phyloP scores from a whole-genome alignment of 1,284 basidiomycete genomes.

The Ceratobasidium theobromae region DNA sequence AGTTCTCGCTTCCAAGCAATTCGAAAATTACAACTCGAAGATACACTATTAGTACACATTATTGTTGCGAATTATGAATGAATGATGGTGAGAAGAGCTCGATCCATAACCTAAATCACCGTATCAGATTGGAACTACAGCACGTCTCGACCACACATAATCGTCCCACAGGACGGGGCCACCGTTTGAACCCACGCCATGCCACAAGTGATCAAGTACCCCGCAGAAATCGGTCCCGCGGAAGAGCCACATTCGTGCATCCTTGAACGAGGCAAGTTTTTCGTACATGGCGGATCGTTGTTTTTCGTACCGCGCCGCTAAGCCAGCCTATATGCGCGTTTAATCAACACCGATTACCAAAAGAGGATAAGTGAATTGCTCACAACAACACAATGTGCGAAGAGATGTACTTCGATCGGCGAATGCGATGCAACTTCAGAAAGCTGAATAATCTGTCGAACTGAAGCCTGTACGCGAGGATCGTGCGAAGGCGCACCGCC shows the following conservation, averaged over 20 bases:
- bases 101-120: not conserved
- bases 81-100: too few relatives aligned
- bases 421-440: not conserved
- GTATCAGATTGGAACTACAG: not conserved
- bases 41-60: too few relatives aligned
- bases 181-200: not conserved
- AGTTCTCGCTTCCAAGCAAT: too few relatives aligned
- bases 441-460: constrained; percentile 3
- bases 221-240: not conserved
- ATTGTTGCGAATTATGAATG: too few relatives aligned
- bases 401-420: not conserved
- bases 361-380: not conserved
- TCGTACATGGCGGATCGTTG: not conserved
- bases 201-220: constrained; percentile 18
- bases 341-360: not conserved
- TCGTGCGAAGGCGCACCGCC: not conserved
- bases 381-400: not conserved
- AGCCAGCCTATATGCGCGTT: not conserved
- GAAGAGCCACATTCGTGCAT: not conserved
- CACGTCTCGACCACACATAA: constrained; percentile 6
- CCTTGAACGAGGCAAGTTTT: not conserved
- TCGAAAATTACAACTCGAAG: too few relatives aligned
- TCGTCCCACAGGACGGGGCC: constrained; percentile 16
- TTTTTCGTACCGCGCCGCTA: not conserved
- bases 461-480: constrained; percentile 6